Conservation (phyloP, 768 basidiomycete genomes). For the Lactarius trivialis region DNA sequence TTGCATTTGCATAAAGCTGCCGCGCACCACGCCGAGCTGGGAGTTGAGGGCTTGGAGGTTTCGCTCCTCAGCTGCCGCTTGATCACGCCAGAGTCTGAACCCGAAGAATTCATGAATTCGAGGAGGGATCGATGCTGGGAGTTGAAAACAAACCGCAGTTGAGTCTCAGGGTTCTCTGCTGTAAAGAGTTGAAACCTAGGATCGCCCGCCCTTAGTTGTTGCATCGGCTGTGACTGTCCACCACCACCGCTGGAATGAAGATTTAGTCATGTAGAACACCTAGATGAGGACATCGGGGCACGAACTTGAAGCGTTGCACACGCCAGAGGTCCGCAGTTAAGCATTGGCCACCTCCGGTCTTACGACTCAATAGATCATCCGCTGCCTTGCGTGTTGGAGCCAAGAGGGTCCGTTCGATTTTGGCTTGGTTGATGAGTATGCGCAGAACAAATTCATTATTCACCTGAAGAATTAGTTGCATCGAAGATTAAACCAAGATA, state of each 20-base stretch:
- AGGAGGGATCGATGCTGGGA: neutral
- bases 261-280: neutral
- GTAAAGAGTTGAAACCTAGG: conserved; percentile 23
- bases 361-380: conserved; percentile 41
- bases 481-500: neutral
- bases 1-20: conserved; percentile 29
- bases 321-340: conserved; percentile 59
- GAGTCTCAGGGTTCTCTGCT: conserved; percentile 12
- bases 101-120: neutral
- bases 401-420: conserved; percentile 69
- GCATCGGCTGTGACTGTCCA: conserved; percentile 42
- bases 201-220: conserved; percentile 30
- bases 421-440: conserved; percentile 66
- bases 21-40: conserved; percentile 28
- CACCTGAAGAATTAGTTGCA: conserved; percentile 43
- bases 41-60: conserved; percentile 31
- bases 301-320: conserved; percentile 61
- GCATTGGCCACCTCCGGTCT: conserved; percentile 47
- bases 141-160: conserved; percentile 16
- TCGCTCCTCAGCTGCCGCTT: conserved; percentile 35
- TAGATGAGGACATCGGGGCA: conserved; percentile 16
- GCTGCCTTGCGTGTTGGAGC: conserved; percentile 58
- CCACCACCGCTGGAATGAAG: conserved; percentile 55
- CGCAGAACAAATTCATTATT: conserved; percentile 68
- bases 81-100: conserved; percentile 41